phyloP scores from a whole-genome alignment of 495 filamentous ascomycete species.

The Copromyces sp. region DNA sequence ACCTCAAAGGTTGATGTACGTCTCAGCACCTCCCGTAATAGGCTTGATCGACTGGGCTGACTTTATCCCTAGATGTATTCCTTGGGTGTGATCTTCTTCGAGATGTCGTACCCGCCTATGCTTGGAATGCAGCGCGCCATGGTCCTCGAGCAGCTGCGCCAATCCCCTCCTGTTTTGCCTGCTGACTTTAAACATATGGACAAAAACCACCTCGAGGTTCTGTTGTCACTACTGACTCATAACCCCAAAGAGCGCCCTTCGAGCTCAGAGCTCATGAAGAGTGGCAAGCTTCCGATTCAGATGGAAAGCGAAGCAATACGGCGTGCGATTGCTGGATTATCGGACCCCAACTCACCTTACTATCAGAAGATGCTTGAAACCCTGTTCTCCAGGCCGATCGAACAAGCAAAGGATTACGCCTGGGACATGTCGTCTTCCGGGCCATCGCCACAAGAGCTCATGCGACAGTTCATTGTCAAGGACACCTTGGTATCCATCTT shows the following conservation, averaged over 20 bases:
- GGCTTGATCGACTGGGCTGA: slow-evolving; percentile 7
- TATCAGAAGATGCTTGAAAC: slow-evolving; percentile 80
- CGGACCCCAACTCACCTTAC: slow-evolving; percentile 75
- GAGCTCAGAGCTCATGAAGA: slow-evolving; percentile 74
- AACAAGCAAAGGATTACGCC: slow-evolving; percentile 71
- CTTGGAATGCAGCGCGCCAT: slow-evolving; percentile 83
- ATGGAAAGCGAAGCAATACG: slow-evolving; percentile 87
- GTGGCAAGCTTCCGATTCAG: slow-evolving; percentile 78
- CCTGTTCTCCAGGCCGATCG: slow-evolving; percentile 61
- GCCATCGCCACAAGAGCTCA: slow-evolving; percentile 46
- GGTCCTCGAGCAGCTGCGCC: slow-evolving; percentile 59
- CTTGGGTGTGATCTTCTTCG: slow-evolving; percentile 92
- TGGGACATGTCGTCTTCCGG: slow-evolving; percentile 64
- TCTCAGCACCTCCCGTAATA: slow-evolving; percentile 3
- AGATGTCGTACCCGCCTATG: slow-evolving; percentile 81
- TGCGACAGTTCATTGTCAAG: slow-evolving; percentile 66
- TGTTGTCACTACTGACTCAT: slow-evolving; percentile 71
- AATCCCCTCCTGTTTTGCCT: slow-evolving; percentile 59
- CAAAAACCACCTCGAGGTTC: slow-evolving; percentile 61
- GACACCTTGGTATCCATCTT: slow-evolving; percentile 70
- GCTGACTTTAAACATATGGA: slow-evolving; percentile 64
- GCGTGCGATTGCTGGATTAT: slow-evolving; percentile 66
- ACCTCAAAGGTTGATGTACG: slow-evolving; percentile 86
- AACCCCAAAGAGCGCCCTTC: slow-evolving; percentile 72
- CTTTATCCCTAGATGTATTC: slow-evolving; percentile 70